Conservation (phyloP, 805 yeast species). For the Ascoidea rubescens region DNA sequence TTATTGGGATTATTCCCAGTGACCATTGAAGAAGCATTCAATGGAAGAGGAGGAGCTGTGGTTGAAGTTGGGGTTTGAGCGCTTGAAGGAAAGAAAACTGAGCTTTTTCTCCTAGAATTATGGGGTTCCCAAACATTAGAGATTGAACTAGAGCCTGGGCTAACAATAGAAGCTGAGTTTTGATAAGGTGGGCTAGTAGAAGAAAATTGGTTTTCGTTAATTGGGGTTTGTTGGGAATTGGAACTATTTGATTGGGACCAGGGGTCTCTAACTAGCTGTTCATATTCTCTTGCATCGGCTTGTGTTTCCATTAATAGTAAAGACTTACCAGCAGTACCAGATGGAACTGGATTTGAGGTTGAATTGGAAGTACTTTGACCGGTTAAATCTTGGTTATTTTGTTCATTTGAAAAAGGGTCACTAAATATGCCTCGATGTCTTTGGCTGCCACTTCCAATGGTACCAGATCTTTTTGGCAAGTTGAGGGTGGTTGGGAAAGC, state of each 20-base stretch:
- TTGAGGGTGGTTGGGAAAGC: neutral
- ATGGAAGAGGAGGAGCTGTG: conserved; percentile 8
- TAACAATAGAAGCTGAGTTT: neutral
- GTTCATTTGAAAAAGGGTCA: conserved; percentile 17
- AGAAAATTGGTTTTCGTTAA: conserved; percentile 6
- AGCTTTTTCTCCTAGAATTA: conserved; percentile 14
- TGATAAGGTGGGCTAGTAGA: neutral
- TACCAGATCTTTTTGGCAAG: neutral
- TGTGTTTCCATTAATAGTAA: conserved; percentile 31
- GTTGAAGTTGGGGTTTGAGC: conserved; percentile 1
- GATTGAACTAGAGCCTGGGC: neutral
- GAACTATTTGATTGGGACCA: conserved; percentile 13
- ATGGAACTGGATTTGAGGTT: conserved; percentile 7
- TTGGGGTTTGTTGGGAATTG: conserved; percentile 32
- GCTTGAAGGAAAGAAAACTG: conserved; percentile 14
- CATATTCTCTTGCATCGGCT: conserved; percentile 32
- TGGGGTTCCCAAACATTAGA: conserved; percentile 13
- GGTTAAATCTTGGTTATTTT: neutral
- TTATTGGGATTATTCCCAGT: conserved; percentile 9
- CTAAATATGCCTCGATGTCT: conserved; percentile 26
- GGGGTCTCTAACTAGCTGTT: conserved; percentile 28
- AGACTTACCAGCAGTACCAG: conserved; percentile 24
- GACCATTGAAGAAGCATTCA: conserved; percentile 10
- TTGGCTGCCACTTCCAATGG: conserved; percentile 12
- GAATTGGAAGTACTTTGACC: conserved; percentile 5